A percentile compares a stretch with the other conserved stretches of the same genome.
Evolutionary conservation across 2,329 filamentous ascomycete genomes (phyloP).

Genomic region (Epichloe uncinata): DNA sequence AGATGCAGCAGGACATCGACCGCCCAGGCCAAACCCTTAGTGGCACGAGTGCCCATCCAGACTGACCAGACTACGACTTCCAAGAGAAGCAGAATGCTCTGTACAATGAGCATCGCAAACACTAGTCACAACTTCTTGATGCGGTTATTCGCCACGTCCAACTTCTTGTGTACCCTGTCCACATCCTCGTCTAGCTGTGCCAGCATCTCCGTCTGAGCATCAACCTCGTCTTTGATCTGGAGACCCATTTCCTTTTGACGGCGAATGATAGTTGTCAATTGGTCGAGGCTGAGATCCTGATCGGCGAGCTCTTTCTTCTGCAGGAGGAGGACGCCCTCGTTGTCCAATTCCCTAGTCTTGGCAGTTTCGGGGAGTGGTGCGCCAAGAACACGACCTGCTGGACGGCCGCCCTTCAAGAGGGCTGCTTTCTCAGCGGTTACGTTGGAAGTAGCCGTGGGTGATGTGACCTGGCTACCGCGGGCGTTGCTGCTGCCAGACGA

Average conservation of each 20-base stretch:
- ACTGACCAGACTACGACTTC: conserved; percentile 19
- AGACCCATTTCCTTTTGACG: conserved; percentile 68
- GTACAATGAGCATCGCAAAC: conserved; percentile 13
- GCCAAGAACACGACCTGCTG: conserved; percentile 54
- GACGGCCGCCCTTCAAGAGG: conserved; percentile 26
- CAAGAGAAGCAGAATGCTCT: conserved; percentile 15
- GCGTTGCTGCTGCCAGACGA: conserved; percentile 12
- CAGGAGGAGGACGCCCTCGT: conserved; percentile 57
- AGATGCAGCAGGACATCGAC: conserved; percentile 15
- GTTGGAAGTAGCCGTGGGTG: neutral
- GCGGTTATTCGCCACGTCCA: conserved; percentile 61
- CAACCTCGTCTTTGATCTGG: conserved; percentile 61
- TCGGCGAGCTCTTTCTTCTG: conserved; percentile 62
- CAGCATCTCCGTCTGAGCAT: conserved; percentile 58
- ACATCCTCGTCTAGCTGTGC: conserved; percentile 52
- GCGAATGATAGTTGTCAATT: conserved; percentile 54
- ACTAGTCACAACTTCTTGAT: conserved; percentile 48
- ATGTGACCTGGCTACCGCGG: conserved; percentile 25
- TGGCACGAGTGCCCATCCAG: conserved; percentile 14
- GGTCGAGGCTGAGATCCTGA: conserved; percentile 61
- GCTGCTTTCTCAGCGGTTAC: conserved; percentile 35
- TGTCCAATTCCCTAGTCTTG: conserved; percentile 63
- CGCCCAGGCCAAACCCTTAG: conserved; percentile 16
- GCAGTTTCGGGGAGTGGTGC: conserved; percentile 63
- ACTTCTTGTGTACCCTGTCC: conserved; percentile 52